Evolutionary conservation across 2,329 filamentous ascomycete genomes (phyloP), one percentile per base, ranked within the genome.

Genomic region (Colletotrichum sp.): DNA sequence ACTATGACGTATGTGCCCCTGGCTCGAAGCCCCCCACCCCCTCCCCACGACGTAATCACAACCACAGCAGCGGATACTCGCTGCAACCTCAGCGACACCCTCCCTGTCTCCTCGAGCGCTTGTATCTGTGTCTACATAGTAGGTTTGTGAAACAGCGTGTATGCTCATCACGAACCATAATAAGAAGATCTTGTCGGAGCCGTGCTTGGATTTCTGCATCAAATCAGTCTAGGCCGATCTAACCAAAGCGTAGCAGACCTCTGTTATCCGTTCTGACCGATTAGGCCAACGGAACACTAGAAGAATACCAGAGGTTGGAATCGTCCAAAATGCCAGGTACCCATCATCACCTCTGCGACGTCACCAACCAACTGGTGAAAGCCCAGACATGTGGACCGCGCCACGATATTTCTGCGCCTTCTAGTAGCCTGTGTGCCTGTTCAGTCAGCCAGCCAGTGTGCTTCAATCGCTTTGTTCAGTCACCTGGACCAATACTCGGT

Each of bases 1-100:
- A 14, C 34, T 14, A 71, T 74, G 72, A 74, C 72, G 72, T 74
- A 74, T 34, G 14, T 48, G 34, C 32, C n/a, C 36, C 14, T 59
- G 32, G 32, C 18, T 28, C 16, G 12, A 48, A 65, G 36, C 43
- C 32, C 48, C 21, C 55, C 52, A 36, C 34, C 21, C 52, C 52
- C n/a, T 30, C 62, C 36, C 55, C 36, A 28, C 62, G 34, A 58
- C 61, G 30, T 36, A 52, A 56, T 28, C 36, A 28, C 52, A 34
- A 38, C 65, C 64, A 26, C 64, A 21, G 30, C 32, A 8, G 52
- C 52, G 65, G 65, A 38, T 59, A n/a, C 21, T 32, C 26, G 63
- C 63, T 63, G 12, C 59, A 36, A 36, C 59, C 59, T 63, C 63
- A 32, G 4, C 43, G 16, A 12, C 34, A 16, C 36, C 34, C 24